Percentiles rank a stretch among this genome's conserved stretches.
Conservation (phyloP, 2,329 filamentous ascomycete genomes). For the Ilyonectria mors-panacis region DNA sequence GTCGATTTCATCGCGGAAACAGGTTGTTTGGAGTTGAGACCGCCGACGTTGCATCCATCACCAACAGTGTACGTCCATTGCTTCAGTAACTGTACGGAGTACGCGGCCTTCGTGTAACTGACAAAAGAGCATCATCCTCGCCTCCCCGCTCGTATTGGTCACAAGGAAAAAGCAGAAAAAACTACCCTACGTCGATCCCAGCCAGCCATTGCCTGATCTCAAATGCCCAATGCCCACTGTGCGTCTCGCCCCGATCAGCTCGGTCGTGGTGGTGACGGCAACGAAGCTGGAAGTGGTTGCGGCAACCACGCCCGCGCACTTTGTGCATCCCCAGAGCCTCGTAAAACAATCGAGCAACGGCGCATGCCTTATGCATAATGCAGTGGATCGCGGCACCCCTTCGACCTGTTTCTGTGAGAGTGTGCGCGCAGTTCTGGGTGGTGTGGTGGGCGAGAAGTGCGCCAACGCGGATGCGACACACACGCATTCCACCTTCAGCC, state of each 20-base stretch:
- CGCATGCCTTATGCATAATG: conserved; percentile 23
- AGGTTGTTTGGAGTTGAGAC: conserved; percentile 8
- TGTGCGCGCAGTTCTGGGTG: not conserved
- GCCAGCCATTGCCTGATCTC: conserved; percentile 11
- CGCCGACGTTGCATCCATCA: conserved; percentile 19
- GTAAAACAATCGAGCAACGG: conserved; percentile 10
- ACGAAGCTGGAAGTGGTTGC: conserved; percentile 5
- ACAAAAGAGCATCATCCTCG: not conserved
- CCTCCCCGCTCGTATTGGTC: not conserved
- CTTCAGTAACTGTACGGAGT: not conserved
- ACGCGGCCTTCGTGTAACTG: not conserved
- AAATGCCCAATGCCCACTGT: not conserved
- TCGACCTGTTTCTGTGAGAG: not conserved
- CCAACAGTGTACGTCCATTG: not conserved
- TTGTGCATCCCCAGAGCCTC: conserved; percentile 4
- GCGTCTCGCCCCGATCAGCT: not conserved
- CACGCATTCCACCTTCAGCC: conserved; percentile 4
- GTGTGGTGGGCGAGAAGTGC: conserved; percentile 21
- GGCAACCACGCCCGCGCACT: not conserved
- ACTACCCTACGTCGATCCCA: not conserved
- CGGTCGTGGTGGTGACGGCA: conserved; percentile 13
- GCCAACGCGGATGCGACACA: conserved; percentile 9
- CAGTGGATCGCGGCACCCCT: conserved; percentile 8
- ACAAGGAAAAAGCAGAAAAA: no score
- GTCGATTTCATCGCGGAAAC: not conserved